Conservation (phyloP, 345 rosid species). For the Raphanus raphanistrum region DNA sequence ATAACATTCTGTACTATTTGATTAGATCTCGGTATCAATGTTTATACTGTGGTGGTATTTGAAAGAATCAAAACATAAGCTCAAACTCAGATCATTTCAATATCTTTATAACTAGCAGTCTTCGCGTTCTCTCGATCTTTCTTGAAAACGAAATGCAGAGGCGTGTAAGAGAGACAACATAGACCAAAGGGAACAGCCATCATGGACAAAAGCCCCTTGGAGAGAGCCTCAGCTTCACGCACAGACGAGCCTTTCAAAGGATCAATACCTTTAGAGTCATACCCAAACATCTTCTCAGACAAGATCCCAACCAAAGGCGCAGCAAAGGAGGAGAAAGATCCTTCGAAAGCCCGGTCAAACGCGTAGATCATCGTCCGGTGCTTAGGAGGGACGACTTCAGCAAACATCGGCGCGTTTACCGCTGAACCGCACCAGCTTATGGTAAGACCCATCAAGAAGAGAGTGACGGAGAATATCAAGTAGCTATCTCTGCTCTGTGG, state of each 20-base stretch:
- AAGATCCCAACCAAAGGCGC: slow-evolving; percentile 95
- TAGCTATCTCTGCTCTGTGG: slow-evolving; percentile 74
- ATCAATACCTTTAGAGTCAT: slow-evolving; percentile 69
- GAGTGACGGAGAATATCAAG: slow-evolving; percentile 55
- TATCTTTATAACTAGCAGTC: slow-evolving; percentile 48
- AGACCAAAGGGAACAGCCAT: slow-evolving; percentile 87
- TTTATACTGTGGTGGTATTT: slow-evolving; percentile 23
- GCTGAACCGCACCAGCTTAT: slow-evolving; percentile 95
- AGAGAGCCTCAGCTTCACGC: slow-evolving; percentile 69
- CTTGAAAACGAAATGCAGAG: slow-evolving; percentile 62
- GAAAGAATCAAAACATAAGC: slow-evolving; percentile 20
- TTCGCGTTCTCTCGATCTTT: slow-evolving; percentile 71
- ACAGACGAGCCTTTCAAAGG: slow-evolving; percentile 58
- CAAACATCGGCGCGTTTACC: slow-evolving; percentile 87
- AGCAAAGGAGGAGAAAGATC: slow-evolving; percentile 87
- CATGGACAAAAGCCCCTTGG: slow-evolving; percentile 87
- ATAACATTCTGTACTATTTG: slow-evolving; percentile 1
- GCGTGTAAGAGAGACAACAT: slow-evolving; percentile 83
- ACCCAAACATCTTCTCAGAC: slow-evolving; percentile 80
- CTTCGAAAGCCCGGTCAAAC: slow-evolving; percentile 90
- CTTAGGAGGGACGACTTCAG: slow-evolving; percentile 86
- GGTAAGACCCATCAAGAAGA: slow-evolving; percentile 79
- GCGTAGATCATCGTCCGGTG: slow-evolving; percentile 97
- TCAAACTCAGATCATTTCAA: slow-evolving; percentile 51
- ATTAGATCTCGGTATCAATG: background rate